Base-by-base conservation (phyloP, 2,329 filamentous ascomycete species). In the Cadophora luteo-olivacea region DNA sequence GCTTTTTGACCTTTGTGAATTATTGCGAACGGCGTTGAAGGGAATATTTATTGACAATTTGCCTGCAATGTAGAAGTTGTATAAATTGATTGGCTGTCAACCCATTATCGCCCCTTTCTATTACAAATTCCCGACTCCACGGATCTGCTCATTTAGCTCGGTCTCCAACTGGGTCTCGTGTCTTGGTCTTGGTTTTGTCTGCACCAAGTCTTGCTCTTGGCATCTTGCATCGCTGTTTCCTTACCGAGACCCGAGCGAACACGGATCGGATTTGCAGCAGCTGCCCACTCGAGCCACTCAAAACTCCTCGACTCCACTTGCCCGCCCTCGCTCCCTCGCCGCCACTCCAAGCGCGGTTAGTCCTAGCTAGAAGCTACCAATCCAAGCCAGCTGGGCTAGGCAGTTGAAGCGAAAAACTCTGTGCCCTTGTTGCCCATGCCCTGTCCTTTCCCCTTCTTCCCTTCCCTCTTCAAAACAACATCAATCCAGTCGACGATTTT, bases 401-500 rank as follows among this genome's bases (percentile, higher is more conserved):
- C 57, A 41, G n/a, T 41, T 41, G 22, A 41, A 60, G 57, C 52
- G 63, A 36, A 62, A 61, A 62, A 52, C 52, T 58, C 63, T 57
- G 52, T 48, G 57, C 33, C 29, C 22, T 45, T 22, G 33, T 4
- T 14, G 61, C 51, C 4, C 51, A 22, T 48, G 62, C 62, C 36
- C 24, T 33, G 45, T 9, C 24, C 29, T 49, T n/a, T 29, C 29
- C 41, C n/a, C 52, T 61, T 16, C 54, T 29, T 38, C 32, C 45
- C 38, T 8, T 25, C 12, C 64, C 67, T 69, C 66, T 51, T 14
- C 41, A 65, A 70, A 70, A 62, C 68, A 61, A 54, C 25, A 32
- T 49, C 36, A 64, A n/a, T 16, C 12, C 24, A 65, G 54, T 61
- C 67, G 58, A 69, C 69, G 69, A 70, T 75, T 75, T 72, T 72